Evolutionary conservation across 768 basidiomycete species (phyloP).

Genomic region (Lentinula detonsa): DNA sequence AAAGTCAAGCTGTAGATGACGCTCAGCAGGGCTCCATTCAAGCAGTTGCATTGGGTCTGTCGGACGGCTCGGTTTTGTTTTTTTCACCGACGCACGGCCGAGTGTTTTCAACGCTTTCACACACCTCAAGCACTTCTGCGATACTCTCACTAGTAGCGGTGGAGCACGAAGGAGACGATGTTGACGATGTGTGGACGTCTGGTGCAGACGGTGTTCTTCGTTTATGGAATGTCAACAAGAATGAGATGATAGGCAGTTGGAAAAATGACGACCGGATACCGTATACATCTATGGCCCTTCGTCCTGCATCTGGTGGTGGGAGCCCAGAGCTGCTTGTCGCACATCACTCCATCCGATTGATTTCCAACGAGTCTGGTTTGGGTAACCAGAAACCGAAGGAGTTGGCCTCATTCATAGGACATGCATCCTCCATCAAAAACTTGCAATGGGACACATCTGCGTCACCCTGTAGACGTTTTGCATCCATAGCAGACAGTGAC

Average conservation of each 20-base stretch:
- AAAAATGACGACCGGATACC: slow-evolving; percentile 55
- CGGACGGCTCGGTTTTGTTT: slow-evolving; percentile 50
- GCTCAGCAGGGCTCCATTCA: slow-evolving; percentile 21
- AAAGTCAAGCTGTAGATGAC: slow-evolving; percentile 20
- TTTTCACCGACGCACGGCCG: slow-evolving; percentile 60
- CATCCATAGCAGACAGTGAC: slow-evolving; percentile 58
- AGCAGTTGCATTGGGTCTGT: slow-evolving; percentile 52
- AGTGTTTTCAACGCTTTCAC: slow-evolving; percentile 47
- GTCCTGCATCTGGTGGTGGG: slow-evolving; percentile 31
- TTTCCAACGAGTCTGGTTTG: slow-evolving; percentile 30
- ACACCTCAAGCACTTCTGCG: slow-evolving; percentile 46
- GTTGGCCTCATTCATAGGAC: slow-evolving; percentile 54
- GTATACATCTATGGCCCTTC: slow-evolving; percentile 44
- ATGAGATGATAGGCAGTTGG: slow-evolving; percentile 42
- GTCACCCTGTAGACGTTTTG: slow-evolving; percentile 38
- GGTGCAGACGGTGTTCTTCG: slow-evolving; percentile 51
- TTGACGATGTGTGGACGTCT: slow-evolving; percentile 46
- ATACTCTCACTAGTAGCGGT: slow-evolving; percentile 42
- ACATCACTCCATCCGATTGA: slow-evolving; percentile 53
- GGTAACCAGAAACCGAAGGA: slow-evolving; percentile 35
- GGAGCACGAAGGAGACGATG: slow-evolving; percentile 19
- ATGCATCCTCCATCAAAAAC: slow-evolving; percentile 49
- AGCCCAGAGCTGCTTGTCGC: slow-evolving; percentile 46
- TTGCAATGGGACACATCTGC: slow-evolving; percentile 46
- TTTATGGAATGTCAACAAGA: slow-evolving; percentile 50